Evolutionary conservation across 2,329 filamentous ascomycete genomes (phyloP).

Genomic region (Talaromyces sp.): DNA sequence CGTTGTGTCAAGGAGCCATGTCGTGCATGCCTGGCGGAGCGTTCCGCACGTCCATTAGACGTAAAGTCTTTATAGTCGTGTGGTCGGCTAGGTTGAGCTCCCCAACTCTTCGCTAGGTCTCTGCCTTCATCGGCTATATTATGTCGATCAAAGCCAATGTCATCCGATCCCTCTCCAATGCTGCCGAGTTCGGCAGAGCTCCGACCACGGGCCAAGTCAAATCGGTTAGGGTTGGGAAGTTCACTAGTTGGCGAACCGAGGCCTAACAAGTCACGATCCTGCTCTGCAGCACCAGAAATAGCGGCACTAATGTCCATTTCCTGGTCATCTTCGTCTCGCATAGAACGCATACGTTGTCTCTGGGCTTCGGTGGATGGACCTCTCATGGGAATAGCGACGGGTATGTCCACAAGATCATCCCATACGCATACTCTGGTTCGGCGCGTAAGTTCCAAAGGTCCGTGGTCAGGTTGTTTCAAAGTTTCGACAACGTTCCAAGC

Average conservation of each 20-base stretch:
- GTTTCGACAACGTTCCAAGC: constrained; percentile 99
- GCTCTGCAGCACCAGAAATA: constrained; percentile 55
- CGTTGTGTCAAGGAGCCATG: constrained; percentile 41
- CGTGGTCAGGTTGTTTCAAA: constrained; percentile 86
- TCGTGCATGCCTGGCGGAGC: constrained; percentile 23
- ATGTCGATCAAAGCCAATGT: constrained; percentile 30
- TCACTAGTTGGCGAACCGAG: constrained; percentile 55
- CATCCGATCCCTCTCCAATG: constrained; percentile 29
- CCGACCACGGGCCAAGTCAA: constrained; percentile 58
- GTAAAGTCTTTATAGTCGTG: constrained; percentile 21
- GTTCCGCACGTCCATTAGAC: constrained; percentile 19
- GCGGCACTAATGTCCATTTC: constrained; percentile 87
- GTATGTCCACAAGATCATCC: constrained; percentile 96
- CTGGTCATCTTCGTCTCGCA: constrained; percentile 60
- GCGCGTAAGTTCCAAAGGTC: constrained; percentile 86
- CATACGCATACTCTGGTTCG: constrained; percentile 91
- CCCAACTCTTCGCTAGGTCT: constrained; percentile 37
- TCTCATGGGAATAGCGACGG: constrained; percentile 86
- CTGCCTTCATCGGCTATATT: constrained; percentile 28
- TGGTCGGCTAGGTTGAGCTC: constrained; percentile 26
- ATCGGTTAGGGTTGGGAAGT: constrained; percentile 71
- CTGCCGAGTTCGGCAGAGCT: constrained; percentile 35
- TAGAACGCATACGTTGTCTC: constrained; percentile 55
- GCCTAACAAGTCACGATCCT: constrained; percentile 65
- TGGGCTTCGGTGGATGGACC: constrained; percentile 80